Conservation (phyloP, 768 basidiomycete species). For the Hirschioporus abietinus region DNA sequence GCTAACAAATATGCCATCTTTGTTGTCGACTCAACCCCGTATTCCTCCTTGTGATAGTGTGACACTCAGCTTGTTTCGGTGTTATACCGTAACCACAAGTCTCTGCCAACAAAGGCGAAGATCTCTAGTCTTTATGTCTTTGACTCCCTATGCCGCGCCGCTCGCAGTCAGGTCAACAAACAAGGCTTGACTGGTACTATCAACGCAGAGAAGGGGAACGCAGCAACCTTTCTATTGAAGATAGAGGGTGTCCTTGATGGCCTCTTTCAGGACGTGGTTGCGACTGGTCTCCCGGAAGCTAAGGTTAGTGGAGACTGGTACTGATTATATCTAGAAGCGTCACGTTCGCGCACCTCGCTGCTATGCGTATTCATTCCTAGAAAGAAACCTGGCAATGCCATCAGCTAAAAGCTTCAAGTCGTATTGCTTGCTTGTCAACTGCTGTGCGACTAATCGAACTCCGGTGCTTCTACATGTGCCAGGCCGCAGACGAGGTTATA, state of each 20-base stretch:
- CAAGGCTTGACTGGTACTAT: conserved; percentile 51
- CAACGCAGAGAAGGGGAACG: conserved; percentile 56
- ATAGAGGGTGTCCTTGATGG: conserved; percentile 88
- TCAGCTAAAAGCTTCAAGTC: not conserved
- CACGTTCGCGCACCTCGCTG: not conserved
- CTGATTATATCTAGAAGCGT: not conserved
- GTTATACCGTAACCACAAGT: conserved; percentile 86
- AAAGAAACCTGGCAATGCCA: not conserved
- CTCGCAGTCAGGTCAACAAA: conserved; percentile 63
- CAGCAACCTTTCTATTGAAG: conserved; percentile 82
- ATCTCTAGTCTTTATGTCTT: conserved; percentile 89
- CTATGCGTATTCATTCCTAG: not conserved
- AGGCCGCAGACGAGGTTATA: not conserved
- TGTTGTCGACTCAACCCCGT: not conserved
- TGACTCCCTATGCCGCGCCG: conserved; percentile 87
- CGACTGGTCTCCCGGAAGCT: conserved; percentile 58
- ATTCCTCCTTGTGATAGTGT: conserved; percentile 39
- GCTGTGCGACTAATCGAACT: not conserved
- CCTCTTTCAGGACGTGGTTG: conserved; percentile 79
- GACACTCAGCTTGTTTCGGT: conserved; percentile 86
- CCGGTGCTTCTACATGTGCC: not conserved
- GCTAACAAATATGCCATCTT: not conserved
- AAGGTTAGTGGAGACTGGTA: conserved; percentile 63
- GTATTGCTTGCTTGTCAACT: not conserved
- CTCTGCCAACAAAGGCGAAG: conserved; percentile 61